phyloP scores from a whole-genome alignment of 345 rosid genomes.

The Sonneratia caseolaris region DNA sequence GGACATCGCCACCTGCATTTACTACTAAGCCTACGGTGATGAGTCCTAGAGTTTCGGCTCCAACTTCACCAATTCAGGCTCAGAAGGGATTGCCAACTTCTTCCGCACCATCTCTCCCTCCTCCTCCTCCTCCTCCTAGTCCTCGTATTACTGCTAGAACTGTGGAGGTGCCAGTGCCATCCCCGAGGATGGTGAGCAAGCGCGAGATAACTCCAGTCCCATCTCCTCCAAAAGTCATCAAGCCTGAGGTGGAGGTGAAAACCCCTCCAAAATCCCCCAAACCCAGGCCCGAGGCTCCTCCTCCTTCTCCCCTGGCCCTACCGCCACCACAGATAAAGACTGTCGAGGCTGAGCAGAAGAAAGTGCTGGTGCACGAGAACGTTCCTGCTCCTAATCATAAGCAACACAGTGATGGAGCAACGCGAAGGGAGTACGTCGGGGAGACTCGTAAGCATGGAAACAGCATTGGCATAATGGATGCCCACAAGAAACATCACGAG shows the following conservation, averaged over 20 bases:
- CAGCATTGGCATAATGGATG: neutral
- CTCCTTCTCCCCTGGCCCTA: conserved; percentile 64
- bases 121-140: neutral
- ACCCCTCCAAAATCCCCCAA: conserved; percentile 38
- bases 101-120: conserved; percentile 1
- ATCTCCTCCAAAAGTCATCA: neutral
- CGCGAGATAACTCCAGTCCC: neutral
- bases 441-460: conserved; percentile 9
- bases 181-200: conserved; percentile 10
- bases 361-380: conserved; percentile 8
- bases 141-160: neutral
- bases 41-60: neutral
- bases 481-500: conserved; percentile 4
- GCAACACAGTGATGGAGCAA: neutral
- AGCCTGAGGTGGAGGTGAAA: conserved; percentile 10
- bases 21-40: neutral
- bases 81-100: neutral
- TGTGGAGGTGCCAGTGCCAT: neutral
- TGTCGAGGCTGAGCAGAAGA: conserved; percentile 47
- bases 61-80: neutral
- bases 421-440: conserved; percentile 7
- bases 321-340: conserved; percentile 54
- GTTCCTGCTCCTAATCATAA: conserved; percentile 5
- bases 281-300: conserved; percentile 29
- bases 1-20: neutral